Conservation (phyloP, 139 green algal species). For the Coelastrella sp. region DNA sequence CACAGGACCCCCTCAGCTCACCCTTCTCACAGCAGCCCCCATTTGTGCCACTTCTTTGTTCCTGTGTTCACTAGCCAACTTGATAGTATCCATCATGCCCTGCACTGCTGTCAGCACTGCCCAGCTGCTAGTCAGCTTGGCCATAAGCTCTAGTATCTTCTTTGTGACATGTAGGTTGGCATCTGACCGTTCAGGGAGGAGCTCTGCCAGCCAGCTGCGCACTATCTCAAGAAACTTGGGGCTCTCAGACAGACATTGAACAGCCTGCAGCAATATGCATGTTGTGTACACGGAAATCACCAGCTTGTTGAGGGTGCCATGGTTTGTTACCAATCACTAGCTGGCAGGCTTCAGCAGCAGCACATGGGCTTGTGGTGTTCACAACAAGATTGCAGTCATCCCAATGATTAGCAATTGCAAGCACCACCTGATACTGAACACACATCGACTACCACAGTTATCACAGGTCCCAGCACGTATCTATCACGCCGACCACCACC, state of each 20-base stretch:
- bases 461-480: too few relatives aligned
- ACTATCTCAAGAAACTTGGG: constrained; percentile 23
- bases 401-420: too few relatives aligned
- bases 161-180: constrained; percentile 49
- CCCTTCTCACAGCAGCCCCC: background rate
- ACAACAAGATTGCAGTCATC: too few relatives aligned
- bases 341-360: too few relatives aligned
- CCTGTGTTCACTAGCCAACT: constrained; percentile 9
- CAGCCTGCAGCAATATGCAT: background rate
- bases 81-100: background rate
- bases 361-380: too few relatives aligned
- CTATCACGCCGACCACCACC: too few relatives aligned
- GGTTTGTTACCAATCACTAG: too few relatives aligned
- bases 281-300: too few relatives aligned
- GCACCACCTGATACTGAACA: too few relatives aligned
- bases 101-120: background rate
- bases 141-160: constrained; percentile 46
- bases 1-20: background rate
- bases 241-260: constrained; percentile 39
- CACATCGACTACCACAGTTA: too few relatives aligned
- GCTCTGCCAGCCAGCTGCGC: constrained; percentile 49
- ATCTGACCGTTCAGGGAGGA: constrained; percentile 24
- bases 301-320: too few relatives aligned
- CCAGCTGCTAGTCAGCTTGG: background rate
- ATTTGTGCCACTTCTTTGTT: constrained; percentile 30